Conservation (phyloP, 2,329 filamentous ascomycete genomes). For the Fusarium sp. region DNA sequence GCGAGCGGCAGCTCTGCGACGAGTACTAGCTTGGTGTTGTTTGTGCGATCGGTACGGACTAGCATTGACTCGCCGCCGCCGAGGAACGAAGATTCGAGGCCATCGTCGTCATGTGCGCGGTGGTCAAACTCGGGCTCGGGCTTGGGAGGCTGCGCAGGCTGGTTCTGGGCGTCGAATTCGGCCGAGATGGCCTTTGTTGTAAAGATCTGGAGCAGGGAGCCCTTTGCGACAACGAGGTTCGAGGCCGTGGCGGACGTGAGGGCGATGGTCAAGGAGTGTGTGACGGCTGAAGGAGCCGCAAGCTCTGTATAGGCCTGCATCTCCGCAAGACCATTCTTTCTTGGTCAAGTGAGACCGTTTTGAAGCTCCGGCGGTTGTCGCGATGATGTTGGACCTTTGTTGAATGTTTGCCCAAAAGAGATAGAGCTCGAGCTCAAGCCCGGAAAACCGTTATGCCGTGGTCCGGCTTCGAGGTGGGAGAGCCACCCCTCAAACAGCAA, state of each 20-base stretch:
- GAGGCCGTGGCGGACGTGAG: conserved; percentile 80
- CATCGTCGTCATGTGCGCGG: conserved; percentile 69
- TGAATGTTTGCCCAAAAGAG: conserved; percentile 35
- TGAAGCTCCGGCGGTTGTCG: conserved; percentile 13
- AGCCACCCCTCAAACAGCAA: not conserved
- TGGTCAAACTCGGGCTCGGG: conserved; percentile 62
- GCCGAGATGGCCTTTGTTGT: conserved; percentile 74
- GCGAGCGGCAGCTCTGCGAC: conserved; percentile 86
- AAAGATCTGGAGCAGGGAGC: conserved; percentile 93
- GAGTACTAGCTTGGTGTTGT: conserved; percentile 83
- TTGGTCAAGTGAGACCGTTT: conserved; percentile 33
- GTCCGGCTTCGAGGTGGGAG: conserved; percentile 1
- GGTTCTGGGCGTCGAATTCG: conserved; percentile 66
- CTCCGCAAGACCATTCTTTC: conserved; percentile 51
- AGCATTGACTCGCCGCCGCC: conserved; percentile 71
- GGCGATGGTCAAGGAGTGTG: conserved; percentile 83
- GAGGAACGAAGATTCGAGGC: conserved; percentile 74
- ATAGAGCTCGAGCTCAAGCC: conserved; percentile 28
- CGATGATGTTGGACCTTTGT: conserved; percentile 28
- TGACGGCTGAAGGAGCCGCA: conserved; percentile 92
- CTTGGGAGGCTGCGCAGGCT: conserved; percentile 51
- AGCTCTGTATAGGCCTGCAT: conserved; percentile 99
- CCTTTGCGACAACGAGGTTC: conserved; percentile 92
- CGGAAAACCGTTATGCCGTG: conserved; percentile 29
- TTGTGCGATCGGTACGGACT: conserved; percentile 71